A percentile compares a stretch with the other conserved stretches of the same genome.
Conservation (phyloP, 176 grass and related monocot species). For the Dendrocalamus sinicus region DNA sequence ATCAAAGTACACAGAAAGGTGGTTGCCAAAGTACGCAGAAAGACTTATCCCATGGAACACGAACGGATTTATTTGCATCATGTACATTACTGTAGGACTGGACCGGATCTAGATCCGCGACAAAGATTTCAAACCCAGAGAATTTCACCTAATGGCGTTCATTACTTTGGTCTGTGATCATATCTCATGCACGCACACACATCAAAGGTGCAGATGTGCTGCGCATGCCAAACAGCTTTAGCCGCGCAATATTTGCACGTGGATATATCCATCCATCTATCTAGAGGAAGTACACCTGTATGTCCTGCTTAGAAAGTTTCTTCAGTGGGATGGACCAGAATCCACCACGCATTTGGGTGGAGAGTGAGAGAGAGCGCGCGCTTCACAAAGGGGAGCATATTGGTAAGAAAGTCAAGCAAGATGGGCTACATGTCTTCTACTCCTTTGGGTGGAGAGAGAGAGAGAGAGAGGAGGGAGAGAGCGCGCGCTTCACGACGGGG, state of each 20-base stretch:
- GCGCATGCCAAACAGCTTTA: constrained; percentile 30
- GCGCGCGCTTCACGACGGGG: constrained; percentile 10
- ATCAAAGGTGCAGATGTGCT: constrained; percentile 9
- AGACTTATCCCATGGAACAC: constrained; percentile 16
- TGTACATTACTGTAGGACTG: constrained; percentile 3
- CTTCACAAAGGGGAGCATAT: constrained; percentile 38
- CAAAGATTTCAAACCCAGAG: constrained; percentile 30
- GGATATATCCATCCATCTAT: background rate
- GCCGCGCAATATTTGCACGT: constrained; percentile 31
- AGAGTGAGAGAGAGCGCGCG: background rate
- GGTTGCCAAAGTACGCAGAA: background rate
- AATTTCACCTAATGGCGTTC: background rate
- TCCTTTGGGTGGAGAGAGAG: background rate
- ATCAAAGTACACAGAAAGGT: too few relatives aligned
- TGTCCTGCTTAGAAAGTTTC: background rate
- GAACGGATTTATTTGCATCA: constrained; percentile 30
- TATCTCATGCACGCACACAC: constrained; percentile 32
- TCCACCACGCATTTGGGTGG: constrained; percentile 20
- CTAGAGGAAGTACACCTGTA: background rate
- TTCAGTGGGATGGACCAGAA: constrained; percentile 35
- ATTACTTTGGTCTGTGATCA: constrained; percentile 28
- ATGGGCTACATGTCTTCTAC: background rate
- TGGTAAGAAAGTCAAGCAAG: constrained; percentile 35
- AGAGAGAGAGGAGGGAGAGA: background rate
- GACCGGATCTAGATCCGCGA: constrained; percentile 6